Percentiles rank a stretch among this genome's conserved stretches.
phyloP scores from a whole-genome alignment of 108 stramenopile genomes.

The Fragilaria radians region DNA sequence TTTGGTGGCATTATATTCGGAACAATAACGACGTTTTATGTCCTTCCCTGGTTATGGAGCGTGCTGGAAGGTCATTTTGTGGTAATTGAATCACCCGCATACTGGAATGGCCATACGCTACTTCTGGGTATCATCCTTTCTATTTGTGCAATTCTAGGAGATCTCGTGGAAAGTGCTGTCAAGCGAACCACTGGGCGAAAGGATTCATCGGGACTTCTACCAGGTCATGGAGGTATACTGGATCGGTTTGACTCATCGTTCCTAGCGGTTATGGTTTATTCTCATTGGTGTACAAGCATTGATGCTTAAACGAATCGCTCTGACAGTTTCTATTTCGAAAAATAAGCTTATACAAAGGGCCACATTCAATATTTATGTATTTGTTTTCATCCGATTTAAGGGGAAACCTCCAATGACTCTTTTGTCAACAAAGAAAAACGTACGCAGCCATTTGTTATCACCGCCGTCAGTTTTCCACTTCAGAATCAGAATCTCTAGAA shows the following conservation, averaged over 20 bases:
- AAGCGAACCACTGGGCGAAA: constrained; percentile 61
- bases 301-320: no score
- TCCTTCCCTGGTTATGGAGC: constrained; percentile 5
- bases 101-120: constrained; percentile 7
- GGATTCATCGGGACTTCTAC: constrained; percentile 65
- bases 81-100: not conserved
- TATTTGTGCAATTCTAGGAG: constrained; percentile 61
- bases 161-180: constrained; percentile 68
- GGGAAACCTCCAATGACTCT: no score
- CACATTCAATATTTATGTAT: no score
- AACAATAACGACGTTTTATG: constrained; percentile 16
- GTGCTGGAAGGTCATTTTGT: not conserved
- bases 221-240: constrained; percentile 81
- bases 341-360: no score
- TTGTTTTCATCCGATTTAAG: no score
- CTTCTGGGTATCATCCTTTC: constrained; percentile 46
- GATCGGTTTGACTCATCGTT: constrained; percentile 82
- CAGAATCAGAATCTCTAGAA: no score
- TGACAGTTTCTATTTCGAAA: no score
- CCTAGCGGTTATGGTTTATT: constrained; percentile 54
- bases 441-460: no score
- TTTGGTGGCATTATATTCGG: constrained; percentile 38
- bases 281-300: not conserved
- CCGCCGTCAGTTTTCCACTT: no score
- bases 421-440: no score